These are phyloP conservation scores for Rhododendron ovatum DNA, from an alignment of 148 eudicot species.

Conservation along the genomic window DNA sequence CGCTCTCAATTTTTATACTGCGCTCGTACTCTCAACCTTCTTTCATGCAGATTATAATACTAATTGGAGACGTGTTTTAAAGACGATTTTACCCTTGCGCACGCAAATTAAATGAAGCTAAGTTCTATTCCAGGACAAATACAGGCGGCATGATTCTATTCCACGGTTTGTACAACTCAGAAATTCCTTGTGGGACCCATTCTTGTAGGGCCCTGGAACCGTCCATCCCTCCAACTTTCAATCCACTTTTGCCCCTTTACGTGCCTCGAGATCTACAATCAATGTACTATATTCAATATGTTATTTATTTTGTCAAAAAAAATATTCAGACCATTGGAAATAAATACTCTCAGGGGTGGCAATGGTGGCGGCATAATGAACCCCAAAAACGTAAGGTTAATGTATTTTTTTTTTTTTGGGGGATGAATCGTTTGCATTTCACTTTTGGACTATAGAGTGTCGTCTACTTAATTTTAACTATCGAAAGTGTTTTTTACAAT, in stretches of 20 bases:
- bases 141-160: not conserved
- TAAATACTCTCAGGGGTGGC: not conserved
- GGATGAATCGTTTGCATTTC: no score
- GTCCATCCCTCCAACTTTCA: not conserved
- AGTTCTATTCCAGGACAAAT: not conserved
- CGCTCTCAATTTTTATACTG: no score
- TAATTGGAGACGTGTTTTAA: no score
- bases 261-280: not conserved
- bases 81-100: no score
- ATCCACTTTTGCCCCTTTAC: not conserved
- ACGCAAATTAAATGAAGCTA: no score
- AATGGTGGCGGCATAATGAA: not conserved
- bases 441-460: no score
- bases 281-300: not conserved
- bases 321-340: not conserved
- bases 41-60: no score
- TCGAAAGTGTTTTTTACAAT: no score
- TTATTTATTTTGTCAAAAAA: no score
- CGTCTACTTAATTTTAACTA: no score
- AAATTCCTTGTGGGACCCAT: not conserved
- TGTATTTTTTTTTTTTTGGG: not conserved
- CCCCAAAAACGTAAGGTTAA: not conserved
- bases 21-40: no score
- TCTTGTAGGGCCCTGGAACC: not conserved
- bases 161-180: not conserved